phyloP scores from a whole-genome alignment of 352 stramenopile species.

The Phytophthora quininea region DNA sequence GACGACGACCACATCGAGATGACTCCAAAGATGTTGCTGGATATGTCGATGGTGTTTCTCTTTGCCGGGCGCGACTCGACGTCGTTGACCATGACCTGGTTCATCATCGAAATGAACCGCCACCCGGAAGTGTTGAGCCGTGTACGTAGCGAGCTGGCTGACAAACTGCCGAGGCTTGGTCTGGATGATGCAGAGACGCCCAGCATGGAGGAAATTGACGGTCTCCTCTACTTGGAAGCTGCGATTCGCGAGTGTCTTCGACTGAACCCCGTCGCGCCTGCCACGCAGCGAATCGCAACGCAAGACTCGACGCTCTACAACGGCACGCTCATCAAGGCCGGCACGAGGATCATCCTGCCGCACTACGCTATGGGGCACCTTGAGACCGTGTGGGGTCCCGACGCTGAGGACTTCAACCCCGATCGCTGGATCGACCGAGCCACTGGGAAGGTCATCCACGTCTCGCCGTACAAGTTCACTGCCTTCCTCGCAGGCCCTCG shows the following conservation, averaged over 20 bases:
- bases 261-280: slow-evolving; percentile 48
- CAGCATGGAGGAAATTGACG: slow-evolving; percentile 40
- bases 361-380: slow-evolving; percentile 66
- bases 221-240: slow-evolving; percentile 51
- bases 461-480: slow-evolving; percentile 46
- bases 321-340: slow-evolving; percentile 62
- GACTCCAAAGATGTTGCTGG: slow-evolving; percentile 46
- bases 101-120: slow-evolving; percentile 74
- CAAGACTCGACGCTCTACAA: slow-evolving; percentile 69
- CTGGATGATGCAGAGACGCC: slow-evolving; percentile 18
- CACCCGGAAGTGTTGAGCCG: slow-evolving; percentile 45
- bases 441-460: slow-evolving; percentile 27
- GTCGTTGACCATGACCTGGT: slow-evolving; percentile 72
- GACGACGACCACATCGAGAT: slow-evolving; percentile 15
- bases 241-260: slow-evolving; percentile 55
- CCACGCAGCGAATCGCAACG: slow-evolving; percentile 41
- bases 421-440: slow-evolving; percentile 63
- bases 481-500: slow-evolving; percentile 50
- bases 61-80: slow-evolving; percentile 83
- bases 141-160: slow-evolving; percentile 46
- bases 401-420: slow-evolving; percentile 61
- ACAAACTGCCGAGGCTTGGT: slow-evolving; percentile 51
- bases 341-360: slow-evolving; percentile 57
- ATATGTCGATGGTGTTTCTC: slow-evolving; percentile 83
- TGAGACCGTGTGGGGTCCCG: slow-evolving; percentile 43